Conservation (phyloP, 768 basidiomycete species). For the Flagelloscypha sp. region DNA sequence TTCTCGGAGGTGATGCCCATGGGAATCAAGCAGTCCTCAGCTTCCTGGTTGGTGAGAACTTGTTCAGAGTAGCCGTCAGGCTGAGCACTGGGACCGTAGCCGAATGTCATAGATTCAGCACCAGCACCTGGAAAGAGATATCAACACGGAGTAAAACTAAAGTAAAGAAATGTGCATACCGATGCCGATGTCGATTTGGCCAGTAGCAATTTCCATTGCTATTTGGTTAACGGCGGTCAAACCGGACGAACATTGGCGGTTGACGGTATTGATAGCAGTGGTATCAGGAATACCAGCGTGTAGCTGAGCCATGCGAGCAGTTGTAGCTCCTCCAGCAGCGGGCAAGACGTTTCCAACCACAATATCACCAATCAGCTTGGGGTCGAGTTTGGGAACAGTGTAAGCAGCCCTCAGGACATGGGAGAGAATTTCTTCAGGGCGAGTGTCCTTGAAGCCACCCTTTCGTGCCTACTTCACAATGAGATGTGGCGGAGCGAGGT, state of each 20-base stretch:
- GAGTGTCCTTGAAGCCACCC: slow-evolving; percentile 88
- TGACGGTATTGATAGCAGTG: slow-evolving; percentile 70
- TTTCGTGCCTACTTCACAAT: slow-evolving; percentile 52
- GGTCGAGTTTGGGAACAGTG: slow-evolving; percentile 60
- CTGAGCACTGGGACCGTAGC: slow-evolving; percentile 52
- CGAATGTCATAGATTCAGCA: slow-evolving; percentile 85
- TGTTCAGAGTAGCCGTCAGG: slow-evolving; percentile 55
- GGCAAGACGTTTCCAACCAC: slow-evolving; percentile 85
- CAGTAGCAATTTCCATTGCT: slow-evolving; percentile 67
- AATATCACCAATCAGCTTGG: slow-evolving; percentile 76
- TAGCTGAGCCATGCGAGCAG: slow-evolving; percentile 81
- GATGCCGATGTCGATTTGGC: slow-evolving; percentile 86
- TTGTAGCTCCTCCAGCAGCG: slow-evolving; percentile 71
- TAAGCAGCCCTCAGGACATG: slow-evolving; percentile 72
- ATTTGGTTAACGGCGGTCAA: slow-evolving; percentile 77
- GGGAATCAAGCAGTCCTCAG: slow-evolving; percentile 75
- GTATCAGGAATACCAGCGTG: slow-evolving; percentile 79
- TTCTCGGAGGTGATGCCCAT: slow-evolving; percentile 97
- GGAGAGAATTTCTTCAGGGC: slow-evolving; percentile 73
- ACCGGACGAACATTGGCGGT: slow-evolving; percentile 87
- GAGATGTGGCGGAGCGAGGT: slow-evolving; percentile 3
- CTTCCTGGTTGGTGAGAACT: slow-evolving; percentile 56
- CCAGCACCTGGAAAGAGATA: slow-evolving; percentile 51
- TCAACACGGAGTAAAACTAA: slow-evolving; percentile 5
- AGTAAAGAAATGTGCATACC: slow-evolving; percentile 37